Base-by-base conservation (phyloP, 805 yeast genomes). In the Hanseniaspora mollemarum region DNA sequence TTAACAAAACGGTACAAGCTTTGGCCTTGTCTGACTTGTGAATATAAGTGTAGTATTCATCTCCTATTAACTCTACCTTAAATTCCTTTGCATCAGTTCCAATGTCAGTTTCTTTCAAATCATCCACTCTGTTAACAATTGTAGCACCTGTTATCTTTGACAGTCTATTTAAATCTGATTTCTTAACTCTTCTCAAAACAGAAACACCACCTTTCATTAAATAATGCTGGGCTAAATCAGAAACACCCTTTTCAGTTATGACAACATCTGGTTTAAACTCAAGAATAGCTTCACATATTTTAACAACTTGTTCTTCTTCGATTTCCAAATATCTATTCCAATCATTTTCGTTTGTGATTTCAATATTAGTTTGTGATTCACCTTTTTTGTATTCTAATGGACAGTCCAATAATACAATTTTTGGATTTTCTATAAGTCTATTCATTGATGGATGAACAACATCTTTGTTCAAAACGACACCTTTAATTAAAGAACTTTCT, bases 371-470 rank as follows among this genome's bases (percentile, higher is more conserved):
- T 68, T 92, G 98, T 2, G 96, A 87, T 71, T 92, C 99, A 57
- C 98, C 99, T 75, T 92, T 92, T 72, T 92, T 92, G 71, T 92
- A 92, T 70, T 92, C 99, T 60, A 92, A 74, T 12, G 99, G 96
- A 68, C 96, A 88, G 69, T 92, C 99, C 59, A 92, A 74, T 58
- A 92, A 74, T 18, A 92, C 76, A 51, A 92, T 78, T 56, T 90
- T 77, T 46, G 99, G 99, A 61, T 87, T 84, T 64, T 82, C 84
- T 58, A 92, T 83, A 59, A 72, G 63, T 65, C 99, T 80, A 59
- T 81, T 81, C 99, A 92, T 92, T 67, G 88, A 87, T 56, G 99
- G 98, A 68, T 92, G 99, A n/a, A 94, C 87, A 53, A 92, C 94
- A 64, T 92, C 99, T 68, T 92, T 92, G 72, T 92, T 92, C 60